Conservation (phyloP, 345 rosid species). For the Rubroshorea leprosula region DNA sequence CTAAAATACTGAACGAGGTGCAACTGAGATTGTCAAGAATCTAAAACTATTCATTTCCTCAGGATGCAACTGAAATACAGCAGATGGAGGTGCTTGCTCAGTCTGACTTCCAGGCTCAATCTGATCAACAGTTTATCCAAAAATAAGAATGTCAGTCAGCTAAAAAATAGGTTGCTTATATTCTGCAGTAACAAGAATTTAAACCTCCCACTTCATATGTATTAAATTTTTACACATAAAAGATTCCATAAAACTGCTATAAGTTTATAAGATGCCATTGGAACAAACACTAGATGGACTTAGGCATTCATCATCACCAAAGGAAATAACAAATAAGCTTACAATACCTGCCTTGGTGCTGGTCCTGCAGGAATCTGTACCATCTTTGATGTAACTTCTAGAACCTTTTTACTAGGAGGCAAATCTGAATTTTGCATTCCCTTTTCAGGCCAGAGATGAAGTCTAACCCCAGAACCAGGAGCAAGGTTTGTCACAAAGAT, state of each 20-base stretch:
- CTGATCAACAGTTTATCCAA: conserved; percentile 34
- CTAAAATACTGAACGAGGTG: conserved; percentile 77
- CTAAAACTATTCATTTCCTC: conserved; percentile 78
- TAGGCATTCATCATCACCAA: neutral
- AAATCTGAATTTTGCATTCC: conserved; percentile 42
- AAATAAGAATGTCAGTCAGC: conserved; percentile 3
- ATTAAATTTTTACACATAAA: no score
- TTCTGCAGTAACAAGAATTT: conserved; percentile 6
- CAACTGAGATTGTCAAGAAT: conserved; percentile 93
- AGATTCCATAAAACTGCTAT: no score
- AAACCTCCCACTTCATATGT: neutral
- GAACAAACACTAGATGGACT: conserved; percentile 1
- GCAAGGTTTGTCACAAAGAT: conserved; percentile 91
- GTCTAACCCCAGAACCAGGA: conserved; percentile 91
- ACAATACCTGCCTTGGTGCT: conserved; percentile 83
- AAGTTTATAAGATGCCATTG: neutral
- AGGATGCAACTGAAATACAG: conserved; percentile 65
- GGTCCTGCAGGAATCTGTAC: conserved; percentile 92
- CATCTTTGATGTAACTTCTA: conserved; percentile 92
- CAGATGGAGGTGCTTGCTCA: conserved; percentile 98
- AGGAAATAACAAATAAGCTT: conserved; percentile 4
- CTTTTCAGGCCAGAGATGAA: conserved; percentile 93
- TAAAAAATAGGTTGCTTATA: conserved; percentile 7
- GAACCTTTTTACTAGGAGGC: conserved; percentile 51
- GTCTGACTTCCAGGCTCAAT: conserved; percentile 98